Base-by-base conservation (phyloP, 192 early-diverging fungal genomes). In the Backusella macrospora region DNA sequence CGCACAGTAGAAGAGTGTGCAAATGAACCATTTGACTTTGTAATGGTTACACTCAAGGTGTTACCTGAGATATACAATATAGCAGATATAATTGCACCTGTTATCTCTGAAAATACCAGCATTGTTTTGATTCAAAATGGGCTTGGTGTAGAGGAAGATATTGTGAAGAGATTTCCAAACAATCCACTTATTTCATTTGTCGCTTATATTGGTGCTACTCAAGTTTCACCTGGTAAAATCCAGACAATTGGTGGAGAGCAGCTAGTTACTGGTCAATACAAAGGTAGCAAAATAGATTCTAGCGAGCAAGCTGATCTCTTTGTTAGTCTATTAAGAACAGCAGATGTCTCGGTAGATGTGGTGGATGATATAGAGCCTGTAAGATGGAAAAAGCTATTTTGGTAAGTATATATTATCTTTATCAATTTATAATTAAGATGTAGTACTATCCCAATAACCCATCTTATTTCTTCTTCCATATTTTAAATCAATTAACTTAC, bases 71-170 rank as follows among this genome's bases (percentile, higher is more conserved):
- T 89, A 0, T 82, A 83, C 70, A 86, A 88, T 65, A 78, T 86
- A 40, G 81, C 84, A 16, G 81, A 86, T 3, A 80, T 90, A 14
- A 90, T 93, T 67, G 80, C 78, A 0, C 83, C 87, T 16, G 84
- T 79, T 9, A 81, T 89, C 13, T 85, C 86, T 8, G 76, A 73
- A 1, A 62, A 78, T 7, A 70, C 80, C 2, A 91, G 89, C 6
- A 89, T 93, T 47, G 77, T 93, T 10, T 52, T 92, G 65, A 89
- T 93, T 44, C 92, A 93, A 76, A 93, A 93, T 75, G 92, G 92
- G 6, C 83, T 93, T 29, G 89, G 78, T 0, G 82, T 90, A 38
- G 92, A 93, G 65, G 83, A 86, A 7, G 83, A 84, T 37, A 84
- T 89, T 72, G 73, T 71, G 16, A 70, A 65, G 18, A 76, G 81